Evolutionary conservation across 2,329 filamentous ascomycete species (phyloP).

Genomic region (Atkinsonella hypoxylon): DNA sequence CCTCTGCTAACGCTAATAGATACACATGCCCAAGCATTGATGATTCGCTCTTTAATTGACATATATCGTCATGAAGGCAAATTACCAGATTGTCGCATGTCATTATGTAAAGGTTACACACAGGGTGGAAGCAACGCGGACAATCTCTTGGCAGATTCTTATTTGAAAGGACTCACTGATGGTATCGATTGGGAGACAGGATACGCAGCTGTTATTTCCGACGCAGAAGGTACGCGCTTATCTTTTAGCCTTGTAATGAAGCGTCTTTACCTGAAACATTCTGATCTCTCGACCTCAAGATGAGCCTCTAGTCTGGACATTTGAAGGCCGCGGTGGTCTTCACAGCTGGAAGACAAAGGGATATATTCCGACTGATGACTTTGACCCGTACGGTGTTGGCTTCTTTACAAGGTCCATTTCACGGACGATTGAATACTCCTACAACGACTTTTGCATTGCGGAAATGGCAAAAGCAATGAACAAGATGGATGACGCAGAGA

Average conservation of each 20-base stretch:
- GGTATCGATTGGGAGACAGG: constrained; percentile 58
- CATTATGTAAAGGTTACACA: constrained; percentile 61
- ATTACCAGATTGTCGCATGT: constrained; percentile 68
- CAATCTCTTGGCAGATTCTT: constrained; percentile 57
- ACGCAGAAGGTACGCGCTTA: constrained; percentile 43
- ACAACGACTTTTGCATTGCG: constrained; percentile 64
- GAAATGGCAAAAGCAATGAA: constrained; percentile 48
- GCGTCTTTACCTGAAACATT: background rate
- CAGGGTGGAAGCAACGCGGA: constrained; percentile 71
- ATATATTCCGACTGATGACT: constrained; percentile 61
- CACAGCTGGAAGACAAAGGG: constrained; percentile 57
- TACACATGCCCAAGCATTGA: constrained; percentile 51
- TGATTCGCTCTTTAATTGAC: constrained; percentile 61
- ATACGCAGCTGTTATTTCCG: constrained; percentile 61
- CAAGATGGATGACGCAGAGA: constrained; percentile 36
- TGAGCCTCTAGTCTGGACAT: constrained; percentile 49
- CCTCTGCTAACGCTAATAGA: constrained; percentile 62
- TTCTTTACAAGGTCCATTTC: constrained; percentile 58
- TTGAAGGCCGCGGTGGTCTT: constrained; percentile 61
- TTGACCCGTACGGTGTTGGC: constrained; percentile 50
- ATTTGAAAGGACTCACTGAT: constrained; percentile 53
- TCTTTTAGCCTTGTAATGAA: background rate
- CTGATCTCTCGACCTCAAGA: constrained; percentile 21
- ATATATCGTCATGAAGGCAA: constrained; percentile 58
- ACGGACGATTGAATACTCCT: constrained; percentile 67